Conservation (phyloP, 345 rosid species). For the Sonneratia alba region DNA sequence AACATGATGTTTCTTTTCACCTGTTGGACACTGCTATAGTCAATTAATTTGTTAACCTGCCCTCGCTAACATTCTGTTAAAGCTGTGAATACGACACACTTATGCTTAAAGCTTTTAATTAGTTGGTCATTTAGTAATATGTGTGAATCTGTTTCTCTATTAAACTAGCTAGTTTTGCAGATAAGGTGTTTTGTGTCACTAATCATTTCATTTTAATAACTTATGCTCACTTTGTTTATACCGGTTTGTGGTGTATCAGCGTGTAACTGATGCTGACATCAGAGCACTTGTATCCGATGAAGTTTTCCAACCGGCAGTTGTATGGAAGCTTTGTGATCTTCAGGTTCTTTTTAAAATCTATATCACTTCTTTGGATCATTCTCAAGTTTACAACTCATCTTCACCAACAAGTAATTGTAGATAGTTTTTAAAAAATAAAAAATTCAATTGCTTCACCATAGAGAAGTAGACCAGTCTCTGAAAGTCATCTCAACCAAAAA, state of each 20-base stretch:
- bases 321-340: slow-evolving; percentile 78
- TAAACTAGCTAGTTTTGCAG: not conserved
- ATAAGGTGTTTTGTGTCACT: not conserved
- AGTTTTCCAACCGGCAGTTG: slow-evolving; percentile 74
- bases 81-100: not conserved
- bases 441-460: not conserved
- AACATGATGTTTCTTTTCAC: not conserved
- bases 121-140: not conserved
- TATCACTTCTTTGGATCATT: not conserved
- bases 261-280: slow-evolving; percentile 84
- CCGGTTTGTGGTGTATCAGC: slow-evolving; percentile 25
- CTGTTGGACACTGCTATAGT: not conserved
- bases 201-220: not conserved
- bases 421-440: no score
- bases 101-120: not conserved
- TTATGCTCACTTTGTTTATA: not conserved
- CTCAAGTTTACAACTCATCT: not conserved
- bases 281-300: slow-evolving; percentile 92
- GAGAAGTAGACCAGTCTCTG: not conserved
- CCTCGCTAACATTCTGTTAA: not conserved
- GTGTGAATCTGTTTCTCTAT: not conserved
- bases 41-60: not conserved
- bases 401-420: not conserved
- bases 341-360: slow-evolving; percentile 40
- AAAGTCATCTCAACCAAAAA: not conserved